Conservation (phyloP, 1,139 yeast genomes). For the Candida mesenterica region DNA sequence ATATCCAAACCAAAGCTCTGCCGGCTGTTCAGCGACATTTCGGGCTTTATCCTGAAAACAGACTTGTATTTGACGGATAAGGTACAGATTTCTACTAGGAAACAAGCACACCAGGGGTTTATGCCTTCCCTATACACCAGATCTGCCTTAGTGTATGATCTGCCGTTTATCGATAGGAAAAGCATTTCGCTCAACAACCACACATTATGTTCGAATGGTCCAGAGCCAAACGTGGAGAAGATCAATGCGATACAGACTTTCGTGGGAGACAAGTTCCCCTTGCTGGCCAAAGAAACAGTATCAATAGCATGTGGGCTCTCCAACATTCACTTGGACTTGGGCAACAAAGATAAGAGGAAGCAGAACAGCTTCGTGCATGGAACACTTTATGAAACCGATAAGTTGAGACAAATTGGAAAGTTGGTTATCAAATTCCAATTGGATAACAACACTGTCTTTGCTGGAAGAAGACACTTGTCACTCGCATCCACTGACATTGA, state of each 20-base stretch:
- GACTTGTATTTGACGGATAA: constrained; percentile 7
- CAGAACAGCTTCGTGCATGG: not conserved
- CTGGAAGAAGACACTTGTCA: constrained; percentile 27
- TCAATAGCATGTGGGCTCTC: constrained; percentile 24
- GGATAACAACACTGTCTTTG: constrained; percentile 24
- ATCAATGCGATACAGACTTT: constrained; percentile 3
- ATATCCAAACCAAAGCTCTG: not conserved
- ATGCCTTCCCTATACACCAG: constrained; percentile 17
- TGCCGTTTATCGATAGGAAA: constrained; percentile 12
- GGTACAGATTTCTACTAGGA: constrained; percentile 6
- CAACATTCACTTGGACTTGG: constrained; percentile 12
- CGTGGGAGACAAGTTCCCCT: constrained; percentile 19
- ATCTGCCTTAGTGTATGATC: constrained; percentile 15
- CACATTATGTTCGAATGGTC: not conserved
- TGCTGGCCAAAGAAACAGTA: constrained; percentile 24
- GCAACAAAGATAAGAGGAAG: not conserved
- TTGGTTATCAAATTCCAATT: constrained; percentile 20
- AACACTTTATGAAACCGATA: constrained; percentile 10
- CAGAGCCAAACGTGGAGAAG: not conserved
- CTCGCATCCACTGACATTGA: constrained; percentile 28
- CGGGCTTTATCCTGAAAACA: constrained; percentile 8
- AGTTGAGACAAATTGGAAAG: constrained; percentile 23
- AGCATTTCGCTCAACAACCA: not conserved
- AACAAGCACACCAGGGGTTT: constrained; percentile 8
- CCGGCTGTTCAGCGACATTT: not conserved